phyloP scores from a whole-genome alignment of 805 yeast species.

The Tetrapisispora taiwanensis region DNA sequence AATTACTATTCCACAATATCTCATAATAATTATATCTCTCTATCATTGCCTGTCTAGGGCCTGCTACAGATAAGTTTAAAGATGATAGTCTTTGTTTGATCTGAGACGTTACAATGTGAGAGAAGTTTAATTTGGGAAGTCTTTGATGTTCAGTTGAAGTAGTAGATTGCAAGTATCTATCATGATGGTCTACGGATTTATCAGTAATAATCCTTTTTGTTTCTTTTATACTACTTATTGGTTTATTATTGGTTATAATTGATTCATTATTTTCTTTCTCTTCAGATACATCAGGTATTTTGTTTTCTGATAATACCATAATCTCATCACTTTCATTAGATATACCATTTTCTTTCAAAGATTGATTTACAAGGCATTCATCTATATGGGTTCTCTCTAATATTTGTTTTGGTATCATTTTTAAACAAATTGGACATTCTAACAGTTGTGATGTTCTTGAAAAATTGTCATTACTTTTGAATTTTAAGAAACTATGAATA shows the following conservation, averaged over 20 bases:
- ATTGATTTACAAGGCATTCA: slow-evolving; percentile 37
- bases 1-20: slow-evolving; percentile 69
- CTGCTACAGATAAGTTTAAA: slow-evolving; percentile 48
- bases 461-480: slow-evolving; percentile 5
- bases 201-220: background rate
- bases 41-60: slow-evolving; percentile 55
- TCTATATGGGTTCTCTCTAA: slow-evolving; percentile 56
- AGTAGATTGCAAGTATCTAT: slow-evolving; percentile 31
- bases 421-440: slow-evolving; percentile 59
- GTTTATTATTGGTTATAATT: background rate
- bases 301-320: background rate
- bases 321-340: background rate
- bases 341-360: background rate
- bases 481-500: slow-evolving; percentile 10
- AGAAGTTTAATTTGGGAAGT: slow-evolving; percentile 56
- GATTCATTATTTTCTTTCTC: background rate
- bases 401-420: slow-evolving; percentile 42
- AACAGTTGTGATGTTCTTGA: slow-evolving; percentile 25
- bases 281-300: background rate
- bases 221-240: background rate
- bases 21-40: slow-evolving; percentile 68
- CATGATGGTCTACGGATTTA: slow-evolving; percentile 9
- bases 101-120: slow-evolving; percentile 46
- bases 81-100: slow-evolving; percentile 50
- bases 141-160: slow-evolving; percentile 28